Percentiles rank a stretch among this genome's conserved stretches.
These are phyloP conservation scores for Entomortierella beljakovae DNA, from an alignment of 192 early-diverging fungal genomes.

Conservation along the genomic window DNA sequence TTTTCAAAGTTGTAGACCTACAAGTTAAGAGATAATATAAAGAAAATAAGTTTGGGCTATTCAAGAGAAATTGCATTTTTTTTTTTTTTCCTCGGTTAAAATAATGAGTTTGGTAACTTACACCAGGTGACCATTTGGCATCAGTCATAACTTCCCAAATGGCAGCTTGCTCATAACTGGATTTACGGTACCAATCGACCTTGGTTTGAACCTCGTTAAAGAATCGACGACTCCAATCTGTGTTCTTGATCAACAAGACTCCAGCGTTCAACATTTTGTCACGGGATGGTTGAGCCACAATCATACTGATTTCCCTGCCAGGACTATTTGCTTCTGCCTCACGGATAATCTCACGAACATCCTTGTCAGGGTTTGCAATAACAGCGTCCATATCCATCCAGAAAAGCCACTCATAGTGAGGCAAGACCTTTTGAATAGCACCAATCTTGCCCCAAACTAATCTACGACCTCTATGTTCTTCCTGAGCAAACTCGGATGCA, in stretches of 20 bases:
- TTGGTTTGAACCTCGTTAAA: conserved; percentile 57
- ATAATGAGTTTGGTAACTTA: too few species aligned
- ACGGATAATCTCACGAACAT: conserved; percentile 54
- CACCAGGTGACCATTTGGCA: conserved; percentile 42
- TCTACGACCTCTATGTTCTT: conserved; percentile 57
- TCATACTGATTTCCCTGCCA: conserved; percentile 53
- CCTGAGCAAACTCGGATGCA: conserved; percentile 65
- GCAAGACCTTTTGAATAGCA: conserved; percentile 64
- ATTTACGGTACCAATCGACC: conserved; percentile 49
- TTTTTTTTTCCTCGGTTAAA: too few species aligned
- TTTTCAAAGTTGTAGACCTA: conserved; percentile 56
- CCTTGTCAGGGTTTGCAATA: conserved; percentile 56
- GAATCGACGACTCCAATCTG: conserved; percentile 61
- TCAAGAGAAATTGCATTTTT: too few species aligned
- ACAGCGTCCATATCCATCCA: conserved; percentile 76
- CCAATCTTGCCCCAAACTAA: conserved; percentile 73
- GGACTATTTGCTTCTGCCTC: conserved; percentile 41
- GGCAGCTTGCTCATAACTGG: conserved; percentile 65
- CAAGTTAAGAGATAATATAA: conserved; percentile 11
- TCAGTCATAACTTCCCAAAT: conserved; percentile 67
- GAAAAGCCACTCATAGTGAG: conserved; percentile 70
- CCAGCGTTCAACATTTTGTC: conserved; percentile 71
- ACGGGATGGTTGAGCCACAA: conserved; percentile 57
- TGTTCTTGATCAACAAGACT: conserved; percentile 70
- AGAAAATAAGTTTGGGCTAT: background rate